Conservation (phyloP, 192 early-diverging fungal genomes). For the Coemansia sp. region DNA sequence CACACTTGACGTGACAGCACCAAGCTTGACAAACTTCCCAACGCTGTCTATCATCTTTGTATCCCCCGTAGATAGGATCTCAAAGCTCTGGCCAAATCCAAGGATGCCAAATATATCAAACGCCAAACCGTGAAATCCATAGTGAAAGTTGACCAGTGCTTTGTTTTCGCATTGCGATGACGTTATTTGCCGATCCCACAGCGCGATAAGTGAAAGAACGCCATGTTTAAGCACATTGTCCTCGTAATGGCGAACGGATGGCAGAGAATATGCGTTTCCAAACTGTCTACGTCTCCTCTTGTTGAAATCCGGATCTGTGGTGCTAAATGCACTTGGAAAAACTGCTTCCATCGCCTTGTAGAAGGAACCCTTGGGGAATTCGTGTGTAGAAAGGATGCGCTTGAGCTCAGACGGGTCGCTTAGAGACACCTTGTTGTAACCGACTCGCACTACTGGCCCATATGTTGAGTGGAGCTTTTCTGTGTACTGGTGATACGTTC, state of each 20-base stretch:
- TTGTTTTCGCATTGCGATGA: background rate
- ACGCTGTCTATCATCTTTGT: conserved; percentile 22
- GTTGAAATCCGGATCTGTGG: conserved; percentile 36
- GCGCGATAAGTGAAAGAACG: conserved; percentile 20
- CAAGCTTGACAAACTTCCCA: conserved; percentile 14
- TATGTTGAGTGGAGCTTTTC: conserved; percentile 28
- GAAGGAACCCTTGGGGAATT: conserved; percentile 29
- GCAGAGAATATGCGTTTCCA: conserved; percentile 25
- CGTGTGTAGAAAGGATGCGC: conserved; percentile 38
- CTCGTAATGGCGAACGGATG: conserved; percentile 16
- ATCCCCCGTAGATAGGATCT: conserved; percentile 13
- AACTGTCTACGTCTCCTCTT: conserved; percentile 32
- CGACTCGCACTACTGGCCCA: conserved; percentile 43
- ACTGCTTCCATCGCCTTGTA: conserved; percentile 26
- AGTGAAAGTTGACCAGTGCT: conserved; percentile 33
- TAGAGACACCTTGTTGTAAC: conserved; percentile 35
- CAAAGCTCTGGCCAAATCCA: conserved; percentile 42
- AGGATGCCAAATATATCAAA: conserved; percentile 46
- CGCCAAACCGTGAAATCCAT: conserved; percentile 34
- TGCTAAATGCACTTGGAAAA: conserved; percentile 29
- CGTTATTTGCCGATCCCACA: conserved; percentile 27
- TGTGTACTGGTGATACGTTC: conserved; percentile 30
- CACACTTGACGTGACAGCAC: conserved; percentile 3
- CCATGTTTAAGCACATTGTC: conserved; percentile 25
- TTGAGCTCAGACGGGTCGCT: conserved; percentile 18